Evolutionary conservation across 2,329 filamentous ascomycete genomes (phyloP).

Genomic region (Cladosporium sp.): DNA sequence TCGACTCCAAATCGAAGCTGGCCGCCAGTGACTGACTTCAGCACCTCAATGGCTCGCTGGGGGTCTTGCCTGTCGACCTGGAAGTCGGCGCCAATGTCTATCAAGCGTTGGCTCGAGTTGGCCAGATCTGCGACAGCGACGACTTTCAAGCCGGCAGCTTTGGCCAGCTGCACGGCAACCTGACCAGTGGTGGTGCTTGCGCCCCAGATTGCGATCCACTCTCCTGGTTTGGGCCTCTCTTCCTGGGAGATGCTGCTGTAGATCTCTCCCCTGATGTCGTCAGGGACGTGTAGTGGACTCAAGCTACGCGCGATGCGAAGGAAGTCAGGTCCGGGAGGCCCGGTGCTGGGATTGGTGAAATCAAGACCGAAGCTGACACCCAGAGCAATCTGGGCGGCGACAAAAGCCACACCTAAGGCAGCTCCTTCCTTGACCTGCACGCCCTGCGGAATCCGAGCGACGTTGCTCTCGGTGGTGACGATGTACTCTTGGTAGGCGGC

Average conservation of each 20-base stretch:
- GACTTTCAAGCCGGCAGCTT: constrained; percentile 60
- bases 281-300: constrained; percentile 47
- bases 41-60: constrained; percentile 60
- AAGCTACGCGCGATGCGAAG: constrained; percentile 47
- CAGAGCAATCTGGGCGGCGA: constrained; percentile 62
- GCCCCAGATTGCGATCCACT: constrained; percentile 73
- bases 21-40: constrained; percentile 55
- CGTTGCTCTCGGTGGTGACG: constrained; percentile 61
- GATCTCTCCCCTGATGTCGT: constrained; percentile 61
- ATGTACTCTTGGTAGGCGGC: constrained; percentile 69
- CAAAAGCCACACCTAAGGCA: constrained; percentile 66
- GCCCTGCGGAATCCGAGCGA: constrained; percentile 55
- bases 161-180: constrained; percentile 63
- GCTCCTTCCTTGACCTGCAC: constrained; percentile 55
- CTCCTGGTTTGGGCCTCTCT: constrained; percentile 56
- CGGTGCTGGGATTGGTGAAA: constrained; percentile 45
- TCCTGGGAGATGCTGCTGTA: constrained; percentile 49
- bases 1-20: constrained; percentile 65
- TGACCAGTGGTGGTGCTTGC: constrained; percentile 70
- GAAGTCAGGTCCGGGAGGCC: constrained; percentile 56
- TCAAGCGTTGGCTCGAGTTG: constrained; percentile 59
- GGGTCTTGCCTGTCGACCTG: constrained; percentile 66
- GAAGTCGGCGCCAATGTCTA: constrained; percentile 55
- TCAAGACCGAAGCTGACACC: constrained; percentile 68
- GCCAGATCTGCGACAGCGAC: constrained; percentile 64